Base-by-base conservation (phyloP, 2,329 filamentous ascomycete genomes). In the Zymoseptoria passerinii region DNA sequence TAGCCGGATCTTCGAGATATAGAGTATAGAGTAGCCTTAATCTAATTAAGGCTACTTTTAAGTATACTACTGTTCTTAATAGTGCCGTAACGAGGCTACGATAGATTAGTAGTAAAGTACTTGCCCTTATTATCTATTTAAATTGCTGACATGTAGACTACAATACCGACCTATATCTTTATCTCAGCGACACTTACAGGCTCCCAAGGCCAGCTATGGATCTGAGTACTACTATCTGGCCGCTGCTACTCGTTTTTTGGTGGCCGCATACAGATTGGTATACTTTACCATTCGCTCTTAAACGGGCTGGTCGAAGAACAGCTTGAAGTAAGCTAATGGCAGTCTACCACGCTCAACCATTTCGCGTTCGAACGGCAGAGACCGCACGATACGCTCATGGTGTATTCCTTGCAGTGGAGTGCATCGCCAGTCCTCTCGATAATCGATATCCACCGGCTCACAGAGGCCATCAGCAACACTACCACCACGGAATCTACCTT, bases 91-190 rank as follows among this genome's bases (percentile, higher is more conserved):
- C 4, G 13, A 13, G 4, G 28, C 28, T 29, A 29, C 3, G 28
- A 10, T 10, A 1, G 8, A 35, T 35, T 10, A 10, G 4, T 35
- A 35, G 9, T 10, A 10, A 10, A 35, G 29, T 35, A 35, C 9
- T 35, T 13, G 2, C 3, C 8, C 20, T 54, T 54, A 54, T 54
- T 44, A 27, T 20, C 35, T 54, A 54, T 54, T 27, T 48, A 48
- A 4, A 54, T 10, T 13, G 9, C 53, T 54, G 49, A 54, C 28
- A 54, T 54, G 27, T 54, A 54, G n/a, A 54, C 16, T 5, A 54
- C 3, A 13, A 54, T 19, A 18, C 19, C 19, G 7, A 54, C 3
- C 18, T 20, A 54, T 10, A 54, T 48, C 53, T 54, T 54, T 49
- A 54, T 49, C 4, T 27, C 48, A 10, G 27, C 7, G 2, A 19